Evolutionary conservation across 2,329 filamentous ascomycete species (phyloP).

Genomic region (Ophiostoma sp.): DNA sequence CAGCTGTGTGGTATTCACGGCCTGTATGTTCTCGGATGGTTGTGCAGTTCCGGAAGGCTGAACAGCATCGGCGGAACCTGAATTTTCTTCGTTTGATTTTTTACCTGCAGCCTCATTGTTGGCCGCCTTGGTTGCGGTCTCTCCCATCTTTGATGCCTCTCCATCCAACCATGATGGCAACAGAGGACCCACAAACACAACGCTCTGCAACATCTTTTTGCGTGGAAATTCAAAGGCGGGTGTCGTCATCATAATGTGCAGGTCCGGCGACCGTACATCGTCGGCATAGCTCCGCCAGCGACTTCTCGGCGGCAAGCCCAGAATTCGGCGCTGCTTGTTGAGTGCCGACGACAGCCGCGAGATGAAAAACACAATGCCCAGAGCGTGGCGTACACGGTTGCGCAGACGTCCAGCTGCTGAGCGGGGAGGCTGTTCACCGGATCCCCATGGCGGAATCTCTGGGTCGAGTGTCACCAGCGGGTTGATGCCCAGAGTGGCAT

Average conservation of each 20-base stretch:
- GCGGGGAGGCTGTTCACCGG: slow-evolving; percentile 34
- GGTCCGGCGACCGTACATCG: slow-evolving; percentile 36
- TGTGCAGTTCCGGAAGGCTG: no score
- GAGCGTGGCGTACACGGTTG: slow-evolving; percentile 35
- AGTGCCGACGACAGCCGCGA: slow-evolving; percentile 34
- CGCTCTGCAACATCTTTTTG: slow-evolving; percentile 22
- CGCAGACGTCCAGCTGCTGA: slow-evolving; percentile 33
- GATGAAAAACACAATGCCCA: slow-evolving; percentile 25
- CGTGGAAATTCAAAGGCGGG: slow-evolving; percentile 32
- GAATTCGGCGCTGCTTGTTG: slow-evolving; percentile 36
- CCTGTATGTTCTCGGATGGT: background rate
- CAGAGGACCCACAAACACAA: slow-evolving; percentile 29
- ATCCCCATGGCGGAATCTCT: slow-evolving; percentile 40
- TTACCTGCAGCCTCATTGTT: background rate
- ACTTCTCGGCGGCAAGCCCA: slow-evolving; percentile 37
- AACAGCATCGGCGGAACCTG: background rate
- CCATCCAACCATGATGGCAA: slow-evolving; percentile 10
- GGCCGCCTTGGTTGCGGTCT: background rate
- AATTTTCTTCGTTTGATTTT: background rate
- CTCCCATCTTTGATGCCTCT: background rate
- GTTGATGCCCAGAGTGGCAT: slow-evolving; percentile 44
- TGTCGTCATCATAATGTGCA: slow-evolving; percentile 40
- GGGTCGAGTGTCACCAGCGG: slow-evolving; percentile 35
- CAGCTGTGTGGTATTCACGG: background rate
- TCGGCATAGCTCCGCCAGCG: slow-evolving; percentile 39